These are phyloP conservation scores for Diaporthe humulicola DNA, from an alignment of 2,329 filamentous ascomycete species.

Conservation along the genomic window DNA sequence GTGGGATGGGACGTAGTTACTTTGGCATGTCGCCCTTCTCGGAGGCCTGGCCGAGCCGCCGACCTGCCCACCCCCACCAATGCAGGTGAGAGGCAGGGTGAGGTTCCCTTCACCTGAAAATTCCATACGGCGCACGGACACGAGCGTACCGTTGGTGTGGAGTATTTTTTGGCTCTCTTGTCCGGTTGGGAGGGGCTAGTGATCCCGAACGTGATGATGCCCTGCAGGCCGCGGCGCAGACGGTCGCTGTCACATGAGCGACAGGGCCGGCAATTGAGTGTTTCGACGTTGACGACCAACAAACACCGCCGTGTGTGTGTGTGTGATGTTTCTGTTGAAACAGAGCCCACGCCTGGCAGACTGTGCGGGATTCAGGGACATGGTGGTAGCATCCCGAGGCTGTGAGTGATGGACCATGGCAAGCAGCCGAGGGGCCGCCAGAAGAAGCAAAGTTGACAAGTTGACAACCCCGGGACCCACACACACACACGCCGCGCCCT, in stretches of 20 bases:
- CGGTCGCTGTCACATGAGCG: constrained; percentile 13
- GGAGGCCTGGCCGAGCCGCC: constrained; percentile 20
- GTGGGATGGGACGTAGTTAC: background rate
- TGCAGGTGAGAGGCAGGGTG: constrained; percentile 2
- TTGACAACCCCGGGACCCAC: background rate
- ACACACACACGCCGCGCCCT: background rate
- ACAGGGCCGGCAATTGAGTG: background rate
- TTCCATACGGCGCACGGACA: constrained; percentile 19
- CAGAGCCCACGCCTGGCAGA: background rate
- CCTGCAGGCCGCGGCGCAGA: constrained; percentile 9
- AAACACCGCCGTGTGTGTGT: background rate
- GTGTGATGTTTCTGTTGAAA: background rate
- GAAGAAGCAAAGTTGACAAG: constrained; percentile 25
- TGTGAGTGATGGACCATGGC: no score
- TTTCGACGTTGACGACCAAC: background rate
- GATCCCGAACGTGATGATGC: background rate
- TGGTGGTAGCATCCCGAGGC: constrained; percentile 7
- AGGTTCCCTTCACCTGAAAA: constrained; percentile 16
- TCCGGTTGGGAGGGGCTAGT: background rate
- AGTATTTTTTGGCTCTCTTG: background rate
- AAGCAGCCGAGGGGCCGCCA: constrained; percentile 11
- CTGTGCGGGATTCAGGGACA: background rate
- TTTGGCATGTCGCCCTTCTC: constrained; percentile 2
- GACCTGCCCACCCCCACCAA: background rate
- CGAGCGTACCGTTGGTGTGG: background rate